These are phyloP conservation scores for Podosphaera fusca DNA, from an alignment of 2,329 filamentous ascomycete species.

Conservation along the genomic window DNA sequence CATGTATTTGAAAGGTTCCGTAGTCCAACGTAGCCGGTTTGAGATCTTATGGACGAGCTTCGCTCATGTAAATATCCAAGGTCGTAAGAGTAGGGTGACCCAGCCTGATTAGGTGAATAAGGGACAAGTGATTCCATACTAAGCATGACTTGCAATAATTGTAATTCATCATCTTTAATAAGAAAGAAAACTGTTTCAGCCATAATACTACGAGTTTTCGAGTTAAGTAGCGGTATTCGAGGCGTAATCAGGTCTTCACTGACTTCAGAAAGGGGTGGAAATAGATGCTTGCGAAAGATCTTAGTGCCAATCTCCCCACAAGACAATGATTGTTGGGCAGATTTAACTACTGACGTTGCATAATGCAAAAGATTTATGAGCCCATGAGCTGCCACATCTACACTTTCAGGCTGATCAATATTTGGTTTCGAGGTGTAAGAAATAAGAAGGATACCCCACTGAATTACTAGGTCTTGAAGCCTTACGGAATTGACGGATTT, in stretches of 20 bases:
- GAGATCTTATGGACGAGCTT: conserved; percentile 42
- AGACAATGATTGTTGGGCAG: conserved; percentile 8
- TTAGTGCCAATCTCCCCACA: conserved; percentile 22
- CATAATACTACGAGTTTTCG: conserved; percentile 31
- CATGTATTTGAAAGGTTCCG: conserved; percentile 87
- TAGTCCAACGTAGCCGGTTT: conserved; percentile 71
- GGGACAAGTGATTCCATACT: conserved; percentile 27
- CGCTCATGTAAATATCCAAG: conserved; percentile 40
- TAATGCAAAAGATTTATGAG: conserved; percentile 18
- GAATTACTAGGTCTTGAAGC: conserved; percentile 9
- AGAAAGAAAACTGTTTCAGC: conserved; percentile 36
- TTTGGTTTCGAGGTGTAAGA: conserved; percentile 20
- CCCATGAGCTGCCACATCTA: conserved; percentile 16
- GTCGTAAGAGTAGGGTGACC: conserved; percentile 35
- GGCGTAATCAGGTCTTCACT: conserved; percentile 13
- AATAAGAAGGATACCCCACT: conserved; percentile 18
- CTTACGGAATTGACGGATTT: conserved; percentile 9
- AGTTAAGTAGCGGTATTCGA: conserved; percentile 26
- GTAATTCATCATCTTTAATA: conserved; percentile 25
- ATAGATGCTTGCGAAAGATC: conserved; percentile 42
- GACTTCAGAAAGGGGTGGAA: conserved; percentile 24
- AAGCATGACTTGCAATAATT: conserved; percentile 28
- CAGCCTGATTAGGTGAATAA: conserved; percentile 15
- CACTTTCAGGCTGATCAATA: conserved; percentile 13
- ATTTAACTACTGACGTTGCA: conserved; percentile 14